phyloP scores from a whole-genome alignment of 192 early-diverging fungal genomes.

The Diversispora eburnea region DNA sequence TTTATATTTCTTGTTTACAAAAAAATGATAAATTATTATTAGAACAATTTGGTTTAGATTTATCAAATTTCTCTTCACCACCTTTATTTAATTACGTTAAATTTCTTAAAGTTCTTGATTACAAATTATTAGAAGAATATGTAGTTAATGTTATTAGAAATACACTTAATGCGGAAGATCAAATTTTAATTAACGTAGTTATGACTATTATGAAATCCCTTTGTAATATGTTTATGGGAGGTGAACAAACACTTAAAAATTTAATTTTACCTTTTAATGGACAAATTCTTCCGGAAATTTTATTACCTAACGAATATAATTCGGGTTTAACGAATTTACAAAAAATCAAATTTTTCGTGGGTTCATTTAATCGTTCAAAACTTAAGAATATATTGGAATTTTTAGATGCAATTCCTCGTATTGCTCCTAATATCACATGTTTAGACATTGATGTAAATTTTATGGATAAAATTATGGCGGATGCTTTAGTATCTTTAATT shows the following conservation, averaged over 20 bases:
- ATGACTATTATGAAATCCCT: background rate
- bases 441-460: background rate
- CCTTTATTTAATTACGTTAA: background rate
- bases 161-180: background rate
- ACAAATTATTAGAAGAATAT: background rate
- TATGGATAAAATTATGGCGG: background rate
- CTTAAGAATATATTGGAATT: background rate
- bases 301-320: background rate
- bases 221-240: no score
- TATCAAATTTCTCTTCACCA: background rate
- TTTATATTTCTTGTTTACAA: background rate
- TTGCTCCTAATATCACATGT: background rate
- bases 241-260: background rate
- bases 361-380: background rate
- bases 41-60: background rate
- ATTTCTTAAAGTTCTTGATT: background rate
- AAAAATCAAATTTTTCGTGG: background rate
- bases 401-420: background rate
- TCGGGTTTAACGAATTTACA: background rate
- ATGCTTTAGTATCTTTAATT: background rate
- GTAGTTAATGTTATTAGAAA: background rate
- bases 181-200: background rate
- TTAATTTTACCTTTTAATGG: background rate
- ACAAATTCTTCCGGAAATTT: background rate
- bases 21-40: background rate